Evolutionary conservation across 371 early-diverging fungal species (phyloP).

Genomic region (Fennellomyces sp.): DNA sequence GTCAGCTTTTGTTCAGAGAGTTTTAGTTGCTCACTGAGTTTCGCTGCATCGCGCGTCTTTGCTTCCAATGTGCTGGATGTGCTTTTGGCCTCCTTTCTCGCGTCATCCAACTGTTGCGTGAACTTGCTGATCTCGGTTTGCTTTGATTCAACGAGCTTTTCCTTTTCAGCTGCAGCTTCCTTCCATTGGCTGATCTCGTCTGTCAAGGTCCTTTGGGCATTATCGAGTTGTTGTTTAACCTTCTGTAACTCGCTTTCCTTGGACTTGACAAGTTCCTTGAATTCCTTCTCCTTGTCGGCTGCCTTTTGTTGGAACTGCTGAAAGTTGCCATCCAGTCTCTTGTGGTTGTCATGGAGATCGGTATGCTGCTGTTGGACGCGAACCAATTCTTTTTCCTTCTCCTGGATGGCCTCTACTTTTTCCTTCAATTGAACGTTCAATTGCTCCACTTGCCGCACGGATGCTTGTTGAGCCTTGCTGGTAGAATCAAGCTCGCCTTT

Average conservation of each 20-base stretch:
- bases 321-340: not conserved
- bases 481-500: not conserved
- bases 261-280: too few relatives aligned
- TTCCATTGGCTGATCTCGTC: too few relatives aligned
- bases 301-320: not conserved
- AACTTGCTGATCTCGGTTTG: too few relatives aligned
- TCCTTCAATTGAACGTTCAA: not conserved
- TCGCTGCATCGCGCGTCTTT: too few relatives aligned
- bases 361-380: not conserved
- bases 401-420: not conserved
- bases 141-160: too few relatives aligned
- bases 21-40: too few relatives aligned
- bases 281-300: not conserved
- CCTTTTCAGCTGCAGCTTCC: not conserved
- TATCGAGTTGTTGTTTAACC: too few relatives aligned
- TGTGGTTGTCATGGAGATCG: not conserved
- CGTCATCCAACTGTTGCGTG: too few relatives aligned
- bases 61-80: too few relatives aligned
- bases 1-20: not conserved
- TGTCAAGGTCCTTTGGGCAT: too few relatives aligned
- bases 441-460: not conserved
- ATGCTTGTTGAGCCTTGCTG: not conserved
- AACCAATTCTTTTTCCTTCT: not conserved
- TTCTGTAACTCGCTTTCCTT: too few relatives aligned
- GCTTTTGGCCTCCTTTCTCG: too few relatives aligned